Conservation (phyloP, 179 eudicot genomes). For the Carnegiea gigantea region DNA sequence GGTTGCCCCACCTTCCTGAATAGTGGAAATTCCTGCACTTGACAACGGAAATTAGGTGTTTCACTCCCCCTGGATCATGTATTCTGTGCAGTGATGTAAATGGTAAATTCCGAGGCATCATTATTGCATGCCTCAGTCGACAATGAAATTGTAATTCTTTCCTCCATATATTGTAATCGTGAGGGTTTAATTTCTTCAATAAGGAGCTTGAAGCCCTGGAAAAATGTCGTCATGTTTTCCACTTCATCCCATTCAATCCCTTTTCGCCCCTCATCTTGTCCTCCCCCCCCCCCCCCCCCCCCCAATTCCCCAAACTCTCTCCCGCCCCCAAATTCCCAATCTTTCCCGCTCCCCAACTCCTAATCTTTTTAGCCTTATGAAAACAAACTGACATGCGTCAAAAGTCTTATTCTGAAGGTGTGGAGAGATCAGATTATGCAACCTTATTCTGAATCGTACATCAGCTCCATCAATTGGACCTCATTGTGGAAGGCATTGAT, state of each 20-base stretch:
- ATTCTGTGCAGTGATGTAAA: constrained; percentile 27
- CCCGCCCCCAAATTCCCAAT: no score
- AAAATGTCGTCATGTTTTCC: neutral
- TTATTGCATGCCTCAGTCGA: constrained; percentile 8
- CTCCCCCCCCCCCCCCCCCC: neutral
- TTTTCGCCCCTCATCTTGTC: no score
- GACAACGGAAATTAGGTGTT: neutral
- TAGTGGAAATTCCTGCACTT: constrained; percentile 20
- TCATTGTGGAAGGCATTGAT: neutral
- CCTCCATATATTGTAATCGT: neutral
- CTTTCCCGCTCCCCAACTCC: no score
- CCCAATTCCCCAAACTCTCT: no score
- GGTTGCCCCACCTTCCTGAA: constrained; percentile 74
- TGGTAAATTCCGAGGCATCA: constrained; percentile 9
- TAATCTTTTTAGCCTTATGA: neutral
- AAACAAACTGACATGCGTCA: no score
- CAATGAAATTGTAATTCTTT: constrained; percentile 17
- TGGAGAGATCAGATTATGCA: neutral
- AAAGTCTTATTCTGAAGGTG: neutral
- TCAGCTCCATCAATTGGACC: neutral
- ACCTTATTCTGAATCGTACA: neutral
- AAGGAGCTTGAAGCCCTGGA: neutral
- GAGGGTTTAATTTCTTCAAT: neutral
- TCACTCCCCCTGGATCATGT: constrained; percentile 17
- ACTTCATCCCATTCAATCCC: neutral